phyloP scores from a whole-genome alignment of 1,284 basidiomycete species.

The Blastosporella zonata region DNA sequence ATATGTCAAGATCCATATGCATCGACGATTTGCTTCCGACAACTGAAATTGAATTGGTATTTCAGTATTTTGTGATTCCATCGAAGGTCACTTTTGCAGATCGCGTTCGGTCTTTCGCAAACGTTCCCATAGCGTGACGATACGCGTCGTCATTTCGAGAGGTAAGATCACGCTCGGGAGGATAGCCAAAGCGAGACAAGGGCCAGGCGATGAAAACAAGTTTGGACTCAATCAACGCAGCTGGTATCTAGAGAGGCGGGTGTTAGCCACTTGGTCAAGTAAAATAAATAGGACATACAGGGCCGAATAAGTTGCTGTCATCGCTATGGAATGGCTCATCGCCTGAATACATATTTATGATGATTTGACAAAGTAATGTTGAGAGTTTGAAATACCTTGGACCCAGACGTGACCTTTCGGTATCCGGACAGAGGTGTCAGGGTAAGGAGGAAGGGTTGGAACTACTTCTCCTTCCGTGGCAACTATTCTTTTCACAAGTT shows the following conservation, averaged over 20 bases:
- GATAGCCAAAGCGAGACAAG: slow-evolving; percentile 46
- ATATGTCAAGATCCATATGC: too few species aligned
- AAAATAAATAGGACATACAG: slow-evolving; percentile 37
- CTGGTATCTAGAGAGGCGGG: slow-evolving; percentile 46
- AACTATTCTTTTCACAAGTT: slow-evolving; percentile 67
- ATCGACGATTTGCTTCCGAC: too few species aligned
- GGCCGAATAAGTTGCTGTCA: slow-evolving; percentile 73
- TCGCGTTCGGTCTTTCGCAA: slow-evolving; percentile 44
- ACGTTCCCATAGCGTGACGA: slow-evolving; percentile 42
- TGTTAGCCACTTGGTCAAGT: slow-evolving; percentile 4
- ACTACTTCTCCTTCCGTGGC: slow-evolving; percentile 64
- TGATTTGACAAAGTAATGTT: not conserved
- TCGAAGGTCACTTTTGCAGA: slow-evolving; percentile 37
- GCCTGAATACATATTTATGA: slow-evolving; percentile 35
- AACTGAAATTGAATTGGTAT: not conserved
- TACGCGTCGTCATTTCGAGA: slow-evolving; percentile 34
- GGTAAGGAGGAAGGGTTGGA: slow-evolving; percentile 68
- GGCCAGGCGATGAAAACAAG: slow-evolving; percentile 65
- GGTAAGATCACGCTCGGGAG: slow-evolving; percentile 19
- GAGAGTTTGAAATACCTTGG: slow-evolving; percentile 47
- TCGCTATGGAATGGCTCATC: slow-evolving; percentile 65
- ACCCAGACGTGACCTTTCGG: slow-evolving; percentile 70
- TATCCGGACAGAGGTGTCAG: slow-evolving; percentile 50
- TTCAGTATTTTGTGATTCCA: slow-evolving; percentile 10
- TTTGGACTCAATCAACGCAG: slow-evolving; percentile 61